These are phyloP conservation scores for Chlorella sorokiniana DNA, from an alignment of 139 green algal species.

Conservation along the genomic window DNA sequence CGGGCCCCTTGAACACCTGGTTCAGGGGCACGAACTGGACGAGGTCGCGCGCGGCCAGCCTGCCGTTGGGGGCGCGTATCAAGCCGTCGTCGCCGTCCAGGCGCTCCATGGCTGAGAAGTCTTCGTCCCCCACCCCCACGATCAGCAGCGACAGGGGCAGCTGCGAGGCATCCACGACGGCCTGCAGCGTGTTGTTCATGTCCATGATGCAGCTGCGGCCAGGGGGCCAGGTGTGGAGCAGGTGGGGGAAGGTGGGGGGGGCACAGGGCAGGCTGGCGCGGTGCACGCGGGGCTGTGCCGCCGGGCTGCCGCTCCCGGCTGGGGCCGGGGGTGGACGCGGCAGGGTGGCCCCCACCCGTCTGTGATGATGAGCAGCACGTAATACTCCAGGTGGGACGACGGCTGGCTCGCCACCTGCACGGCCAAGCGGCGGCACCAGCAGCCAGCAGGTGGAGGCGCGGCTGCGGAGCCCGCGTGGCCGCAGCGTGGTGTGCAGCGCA, in stretches of 20 bases:
- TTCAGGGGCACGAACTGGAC: conserved; percentile 57
- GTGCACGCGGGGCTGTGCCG: no score
- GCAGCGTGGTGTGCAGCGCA: no score
- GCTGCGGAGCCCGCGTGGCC: no score
- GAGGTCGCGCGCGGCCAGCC: conserved; percentile 51
- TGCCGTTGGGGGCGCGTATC: background rate
- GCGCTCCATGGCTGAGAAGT: conserved; percentile 52
- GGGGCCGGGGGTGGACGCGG: no score
- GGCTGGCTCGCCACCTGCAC: conserved; percentile 18
- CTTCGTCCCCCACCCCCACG: conserved; percentile 55
- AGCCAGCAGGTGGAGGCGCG: no score
- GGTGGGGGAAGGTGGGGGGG: background rate
- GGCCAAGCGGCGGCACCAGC: background rate
- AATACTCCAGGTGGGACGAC: conserved; percentile 35
- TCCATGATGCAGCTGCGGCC: conserved; percentile 50
- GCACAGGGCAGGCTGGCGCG: background rate
- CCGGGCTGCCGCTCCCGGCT: no score
- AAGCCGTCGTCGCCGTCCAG: conserved; percentile 27
- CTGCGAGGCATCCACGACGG: conserved; percentile 43
- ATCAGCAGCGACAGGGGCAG: conserved; percentile 65
- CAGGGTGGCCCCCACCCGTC: conserved; percentile 39
- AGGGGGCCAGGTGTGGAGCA: no score
- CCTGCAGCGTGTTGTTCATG: conserved; percentile 44
- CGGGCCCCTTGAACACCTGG: background rate
- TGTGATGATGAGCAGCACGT: conserved; percentile 57